Evolutionary conservation across 23 red algal genomes (phyloP), one percentile per base, ranked within the genome.

Genomic region (Pyropia yezoensis): DNA sequence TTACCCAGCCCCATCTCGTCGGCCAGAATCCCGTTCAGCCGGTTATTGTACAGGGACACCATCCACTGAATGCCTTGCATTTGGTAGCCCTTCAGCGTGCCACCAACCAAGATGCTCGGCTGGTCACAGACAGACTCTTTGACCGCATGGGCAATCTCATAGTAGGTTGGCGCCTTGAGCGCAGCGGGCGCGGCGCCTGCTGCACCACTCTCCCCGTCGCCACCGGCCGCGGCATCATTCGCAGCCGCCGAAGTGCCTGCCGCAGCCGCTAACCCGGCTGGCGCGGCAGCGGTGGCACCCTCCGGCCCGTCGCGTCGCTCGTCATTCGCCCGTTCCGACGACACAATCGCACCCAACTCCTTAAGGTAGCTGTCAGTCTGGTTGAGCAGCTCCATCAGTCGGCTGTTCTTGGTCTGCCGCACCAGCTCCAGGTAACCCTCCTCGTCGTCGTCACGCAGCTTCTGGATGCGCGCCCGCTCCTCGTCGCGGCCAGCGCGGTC

Each of bases 1-100:
- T 98, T 98, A 28, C 94, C 94, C 11, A 98, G 85, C 50, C 94
- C 94, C 94, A 98, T 98, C 73, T 98, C 94, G 67, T 98, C 94
- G 1, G 85, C 94, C 20, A 98, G 73, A 50, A 98, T 89, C 20
- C 94, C 94, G 59, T 98, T 87, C 54, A 98, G 66, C 24, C 88
- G 79, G 62, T 98, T 98, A 33, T 91, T 91, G 68, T 98, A 98
- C 25, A 98, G 66, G 28, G 79, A 87, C 17, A 98, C 66, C 78
- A 98, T 82, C 94, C 94, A 98, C 61, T 98, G 84, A 51, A 98
- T 72, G 24, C 94, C 94, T 25, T 87, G 79, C 57, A 91, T 49
- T 49, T 98, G 94, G 45, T 98, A 98, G 30, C 91, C 79, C 76
- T 98, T 98, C 59, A 98, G 69, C 18, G 59, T 82, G 39, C 94